phyloP scores from a whole-genome alignment of 495 filamentous ascomycete genomes.

The Neurospora sublineolata region DNA sequence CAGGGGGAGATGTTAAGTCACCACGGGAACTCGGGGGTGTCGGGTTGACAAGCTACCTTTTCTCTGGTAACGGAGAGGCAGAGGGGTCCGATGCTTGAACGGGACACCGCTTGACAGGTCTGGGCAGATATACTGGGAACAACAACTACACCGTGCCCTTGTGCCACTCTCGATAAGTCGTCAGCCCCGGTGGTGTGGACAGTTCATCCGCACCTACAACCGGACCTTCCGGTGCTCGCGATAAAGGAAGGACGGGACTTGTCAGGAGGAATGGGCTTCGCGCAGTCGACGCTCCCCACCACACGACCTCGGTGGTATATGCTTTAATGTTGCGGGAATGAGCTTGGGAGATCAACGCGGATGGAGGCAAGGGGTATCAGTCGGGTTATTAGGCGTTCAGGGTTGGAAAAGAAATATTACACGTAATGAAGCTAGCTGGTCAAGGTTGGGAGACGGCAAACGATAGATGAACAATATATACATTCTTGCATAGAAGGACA shows the following conservation, averaged over 20 bases:
- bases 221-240: background rate
- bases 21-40: background rate
- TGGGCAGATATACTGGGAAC: background rate
- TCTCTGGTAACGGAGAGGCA: background rate
- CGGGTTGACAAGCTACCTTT: background rate
- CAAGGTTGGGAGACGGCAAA: background rate
- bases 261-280: too few species aligned
- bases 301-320: background rate
- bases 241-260: background rate
- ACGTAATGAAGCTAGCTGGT: background rate
- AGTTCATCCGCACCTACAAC: background rate
- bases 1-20: background rate
- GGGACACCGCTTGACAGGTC: background rate
- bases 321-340: background rate
- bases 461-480: background rate
- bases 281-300: background rate
- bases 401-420: background rate
- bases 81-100: background rate
- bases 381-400: background rate
- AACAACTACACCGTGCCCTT: background rate
- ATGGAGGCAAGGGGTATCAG: background rate
- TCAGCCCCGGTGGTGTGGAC: background rate
- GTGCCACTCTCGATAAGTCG: background rate
- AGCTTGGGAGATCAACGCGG: background rate
- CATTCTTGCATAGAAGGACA: background rate